These are phyloP conservation scores for Akanthomyces uredinophilus DNA, from an alignment of 2,329 filamentous ascomycete genomes.

Conservation along the genomic window DNA sequence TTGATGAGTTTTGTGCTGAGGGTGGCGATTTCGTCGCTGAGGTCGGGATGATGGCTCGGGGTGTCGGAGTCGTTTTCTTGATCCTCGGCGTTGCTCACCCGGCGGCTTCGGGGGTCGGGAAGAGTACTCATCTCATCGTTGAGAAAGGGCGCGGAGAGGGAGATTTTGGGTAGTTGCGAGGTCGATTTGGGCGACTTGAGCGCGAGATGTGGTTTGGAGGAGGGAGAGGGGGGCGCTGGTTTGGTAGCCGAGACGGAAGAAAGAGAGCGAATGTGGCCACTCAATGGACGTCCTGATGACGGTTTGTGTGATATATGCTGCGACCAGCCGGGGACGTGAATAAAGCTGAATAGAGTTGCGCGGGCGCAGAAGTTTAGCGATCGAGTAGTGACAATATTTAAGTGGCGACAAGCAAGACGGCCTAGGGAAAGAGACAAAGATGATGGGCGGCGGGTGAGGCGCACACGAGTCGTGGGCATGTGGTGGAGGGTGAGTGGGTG, in stretches of 20 bases:
- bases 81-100: constrained; percentile 35
- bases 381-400: background rate
- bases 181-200: constrained; percentile 33
- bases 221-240: constrained; percentile 28
- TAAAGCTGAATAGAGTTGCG: constrained; percentile 37
- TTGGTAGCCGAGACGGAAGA: constrained; percentile 42
- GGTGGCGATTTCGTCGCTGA: constrained; percentile 72
- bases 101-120: constrained; percentile 56
- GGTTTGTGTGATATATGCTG: constrained; percentile 35
- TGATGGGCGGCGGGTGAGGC: background rate
- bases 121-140: constrained; percentile 64
- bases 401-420: background rate
- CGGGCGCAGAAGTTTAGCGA: constrained; percentile 2
- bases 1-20: constrained; percentile 95
- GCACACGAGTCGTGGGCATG: constrained; percentile 1
- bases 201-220: constrained; percentile 31
- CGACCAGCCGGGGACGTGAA: constrained; percentile 49
- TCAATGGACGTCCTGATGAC: constrained; percentile 30
- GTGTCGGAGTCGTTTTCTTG: constrained; percentile 29
- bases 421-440: background rate
- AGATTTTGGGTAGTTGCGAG: constrained; percentile 31
- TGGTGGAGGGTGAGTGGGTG: background rate
- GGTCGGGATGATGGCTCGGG: constrained; percentile 42
- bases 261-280: constrained; percentile 47
- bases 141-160: constrained; percentile 40